Evolutionary conservation across 179 eudicot species (phyloP), one percentile per base, ranked within the genome.

Genomic region (Sideroxylon spinosum): DNA sequence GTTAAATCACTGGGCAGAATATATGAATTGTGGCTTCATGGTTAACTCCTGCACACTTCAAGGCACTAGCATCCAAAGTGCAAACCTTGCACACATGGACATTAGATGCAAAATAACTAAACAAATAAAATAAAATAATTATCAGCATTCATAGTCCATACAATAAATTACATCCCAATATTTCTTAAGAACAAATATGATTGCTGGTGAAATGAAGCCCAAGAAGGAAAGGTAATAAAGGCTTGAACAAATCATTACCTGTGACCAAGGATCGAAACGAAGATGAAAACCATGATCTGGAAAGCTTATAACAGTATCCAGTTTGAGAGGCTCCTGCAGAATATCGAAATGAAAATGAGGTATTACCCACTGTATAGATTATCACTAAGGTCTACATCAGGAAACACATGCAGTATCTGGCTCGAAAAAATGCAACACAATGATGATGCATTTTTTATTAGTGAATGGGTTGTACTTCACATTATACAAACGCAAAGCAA

Each of bases 241-340:
- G 20, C 0, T 19, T 50, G 70, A 69, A 63, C 22, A 9, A 73
- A 4, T 50, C 6, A 60, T 19, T 84, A 95, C 98, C 97, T 95
- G 98, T 9, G 97, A 95, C 98, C 93, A 91, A 17, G 98, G 94
- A 85, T 95, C 97, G 80, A 95, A 95, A 9, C 98, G 94, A 28
- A 95, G 92, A 85, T 95, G 98, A 79, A 95, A 95, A 19, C 98
- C 98, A 79, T 95, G 98, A 85, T 95, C 98, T 10, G 98, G 98
- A 79, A 95, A 93, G 92, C 97, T 90, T 48, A 95, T 90, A 81
- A 95, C 98, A 69, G 91, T 87, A 76, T 95, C 98, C 80, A 91
- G 84, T 79, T 85, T 90, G 44, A 93, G 75, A 48, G 98, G 98
- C 82, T 95, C 97, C 98, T 95, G 90, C 71, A 85, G 50, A 78